Evolutionary conservation across 495 filamentous ascomycete genomes (phyloP), one percentile per base, ranked within the genome.

Genomic region (Annulohypoxylon maeteangense): DNA sequence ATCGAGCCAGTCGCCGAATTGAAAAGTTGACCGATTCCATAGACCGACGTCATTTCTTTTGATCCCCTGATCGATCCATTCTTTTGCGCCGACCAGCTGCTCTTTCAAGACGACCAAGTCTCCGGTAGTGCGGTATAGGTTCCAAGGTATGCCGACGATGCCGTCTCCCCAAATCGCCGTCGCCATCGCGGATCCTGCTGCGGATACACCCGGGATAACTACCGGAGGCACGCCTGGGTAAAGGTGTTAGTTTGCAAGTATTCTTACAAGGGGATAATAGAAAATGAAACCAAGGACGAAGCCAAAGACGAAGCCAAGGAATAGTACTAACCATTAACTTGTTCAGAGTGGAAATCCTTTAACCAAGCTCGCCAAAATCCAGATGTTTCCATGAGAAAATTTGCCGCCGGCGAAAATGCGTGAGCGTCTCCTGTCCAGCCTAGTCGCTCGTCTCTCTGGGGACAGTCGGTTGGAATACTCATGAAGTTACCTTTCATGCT

Each of bases 371-470:
- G 73, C 23, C 85, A 81, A 74, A 88, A 83, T 3, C 83, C 84
- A 0, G 78, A 65, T 0, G 85, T 83, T 58, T 85, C 72, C 70
- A 86, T 87, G 0, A 87, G 73, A 55, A 82, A 87, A 58, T 80
- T 82, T 0, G 84, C 84, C 0, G 86, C 82, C 0, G 81, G 80
- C 0, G 79, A 72, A 68, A 88, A 87, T 1, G 82, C 78, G 50
- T 85, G 81, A 8, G 82, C 78, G 57, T 87, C 86, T 1, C 85
- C 86, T 0, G 86, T 87, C 86, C 85, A 88, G 0, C 86, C 86
- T 8, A 88, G 64, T 3, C 85, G 78, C 66, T 88, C 86, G 55
- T 88, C 86, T 36, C 86, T 79, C 61, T 86, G 84, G 0, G 85
- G 85, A 62, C 86, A 88, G 58, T 88, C 86, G 0, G 83, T 88